Percentiles rank a stretch among this genome's conserved stretches.
Conservation (phyloP, 768 basidiomycete genomes). For the Astraeus odoratus region DNA sequence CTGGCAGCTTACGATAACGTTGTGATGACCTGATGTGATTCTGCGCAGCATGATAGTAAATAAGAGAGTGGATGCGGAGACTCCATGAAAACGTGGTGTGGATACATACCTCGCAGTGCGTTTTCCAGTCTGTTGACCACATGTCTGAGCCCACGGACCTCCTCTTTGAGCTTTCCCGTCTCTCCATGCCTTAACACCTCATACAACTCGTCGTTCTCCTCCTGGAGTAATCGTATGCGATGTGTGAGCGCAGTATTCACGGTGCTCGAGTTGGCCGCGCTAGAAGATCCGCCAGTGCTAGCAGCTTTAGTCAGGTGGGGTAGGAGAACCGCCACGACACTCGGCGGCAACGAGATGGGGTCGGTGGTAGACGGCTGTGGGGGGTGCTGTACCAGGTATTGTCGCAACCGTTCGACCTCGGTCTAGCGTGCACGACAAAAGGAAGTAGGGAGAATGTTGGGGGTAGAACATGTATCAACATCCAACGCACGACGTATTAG, state of each 20-base stretch:
- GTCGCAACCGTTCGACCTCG: constrained; percentile 64
- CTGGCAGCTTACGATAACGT: constrained; percentile 58
- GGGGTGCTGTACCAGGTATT: constrained; percentile 56
- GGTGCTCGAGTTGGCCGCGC: constrained; percentile 41
- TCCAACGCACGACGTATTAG: constrained; percentile 9
- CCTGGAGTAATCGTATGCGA: constrained; percentile 63
- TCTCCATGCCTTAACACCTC: constrained; percentile 66
- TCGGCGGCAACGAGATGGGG: constrained; percentile 61
- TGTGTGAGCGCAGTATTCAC: constrained; percentile 72
- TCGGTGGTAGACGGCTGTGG: constrained; percentile 49
- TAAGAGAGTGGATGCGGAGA: neutral
- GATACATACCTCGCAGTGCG: constrained; percentile 62
- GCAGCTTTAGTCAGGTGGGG: constrained; percentile 53
- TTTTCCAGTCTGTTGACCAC: constrained; percentile 64
- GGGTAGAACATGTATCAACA: constrained; percentile 9
- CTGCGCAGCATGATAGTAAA: constrained; percentile 31
- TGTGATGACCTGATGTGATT: constrained; percentile 69
- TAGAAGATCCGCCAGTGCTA: constrained; percentile 19
- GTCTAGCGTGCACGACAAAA: no score
- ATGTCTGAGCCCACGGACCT: constrained; percentile 61
- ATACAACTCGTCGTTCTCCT: constrained; percentile 86
- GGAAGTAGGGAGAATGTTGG: constrained; percentile 3
- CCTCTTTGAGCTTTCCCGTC: constrained; percentile 76
- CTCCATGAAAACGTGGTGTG: no score
- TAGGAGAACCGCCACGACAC: constrained; percentile 59